Evolutionary conservation across 176 grass and related monocot genomes (phyloP).

Genomic region (Alloteropsis semialata): DNA sequence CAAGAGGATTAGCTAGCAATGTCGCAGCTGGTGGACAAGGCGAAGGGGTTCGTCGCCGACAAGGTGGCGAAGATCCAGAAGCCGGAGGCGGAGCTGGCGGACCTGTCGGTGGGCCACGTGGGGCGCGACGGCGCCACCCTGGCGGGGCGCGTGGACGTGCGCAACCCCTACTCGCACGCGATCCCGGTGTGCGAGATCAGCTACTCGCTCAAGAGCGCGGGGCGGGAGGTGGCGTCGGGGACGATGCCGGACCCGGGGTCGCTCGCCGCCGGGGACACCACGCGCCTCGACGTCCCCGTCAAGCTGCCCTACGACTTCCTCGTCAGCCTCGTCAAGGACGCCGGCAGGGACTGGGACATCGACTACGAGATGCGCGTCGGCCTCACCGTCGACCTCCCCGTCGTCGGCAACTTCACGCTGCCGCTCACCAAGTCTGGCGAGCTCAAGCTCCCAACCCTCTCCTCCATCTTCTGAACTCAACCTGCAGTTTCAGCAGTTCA

Average conservation of each 20-base stretch:
- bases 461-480: constrained; percentile 39
- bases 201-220: constrained; percentile 59
- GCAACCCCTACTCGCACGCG: constrained; percentile 67
- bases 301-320: constrained; percentile 73
- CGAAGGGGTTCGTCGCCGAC: constrained; percentile 63
- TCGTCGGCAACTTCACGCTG: constrained; percentile 67
- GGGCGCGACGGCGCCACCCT: constrained; percentile 53
- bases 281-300: constrained; percentile 53
- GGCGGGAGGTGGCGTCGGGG: constrained; percentile 64
- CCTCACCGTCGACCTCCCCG: constrained; percentile 71
- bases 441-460: constrained; percentile 74
- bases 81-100: constrained; percentile 61
- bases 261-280: constrained; percentile 34
- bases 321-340: constrained; percentile 49
- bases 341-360: constrained; percentile 63
- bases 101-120: constrained; percentile 45
- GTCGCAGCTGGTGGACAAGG: constrained; percentile 60
- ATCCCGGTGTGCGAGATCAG: constrained; percentile 75
- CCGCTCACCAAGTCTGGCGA: constrained; percentile 76
- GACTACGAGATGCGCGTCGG: constrained; percentile 75
- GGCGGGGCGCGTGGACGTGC: constrained; percentile 34
- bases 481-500: no score
- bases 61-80: constrained; percentile 54
- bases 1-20: constrained; percentile 6
- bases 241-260: constrained; percentile 76